Evolutionary conservation across 2,329 filamentous ascomycete species (phyloP), one percentile per base, ranked within the genome.

Genomic region (Aspergillus sp.): DNA sequence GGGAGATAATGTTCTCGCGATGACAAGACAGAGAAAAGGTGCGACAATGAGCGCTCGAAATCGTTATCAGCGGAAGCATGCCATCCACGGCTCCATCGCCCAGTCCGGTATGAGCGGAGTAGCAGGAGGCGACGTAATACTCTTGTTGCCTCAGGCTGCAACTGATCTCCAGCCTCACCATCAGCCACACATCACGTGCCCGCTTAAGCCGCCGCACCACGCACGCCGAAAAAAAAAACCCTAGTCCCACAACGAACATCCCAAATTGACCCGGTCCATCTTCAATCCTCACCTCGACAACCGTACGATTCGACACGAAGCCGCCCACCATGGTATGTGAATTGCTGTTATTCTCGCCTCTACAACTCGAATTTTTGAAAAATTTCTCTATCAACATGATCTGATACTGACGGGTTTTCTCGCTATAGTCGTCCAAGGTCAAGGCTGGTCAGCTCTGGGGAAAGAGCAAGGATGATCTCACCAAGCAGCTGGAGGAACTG

Each of bases 381-480:
- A 13, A 13, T 40, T 40, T 40, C 40, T 16, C 11, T 25, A 17
- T 7, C 20, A 5, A 17, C 11, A 19, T 16, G 14, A 29, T 29
- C 17, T 25, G 25, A 54, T 58, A 54, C 63, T 67, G 60, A 67
- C 58, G 58, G 50, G 54, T 52, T 59, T 53, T 57, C n/a, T n/a
- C n/a, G 52, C 44, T 58, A 55, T 57, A 85, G 81, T 86, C 84
- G 77, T 79, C 78, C 69, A 86, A 86, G 86, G 91, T 99, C 81
- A 97, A 97, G 89, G 87, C 93, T 78, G 86, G 85, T 81, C 85
- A 89, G 82, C 91, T 99, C 80, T 97, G 94, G 94, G 87, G 86
- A 83, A 99, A 99, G 91, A 92, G 85, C 88, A 97, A 97, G 88
- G 91, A 96, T 75, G 95, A 99, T 73, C 85, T 99, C 79, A 85